Evolutionary conservation across 1,139 yeast genomes (phyloP), one percentile per base, ranked within the genome.

Genomic region (Saccharomyces uvarum): DNA sequence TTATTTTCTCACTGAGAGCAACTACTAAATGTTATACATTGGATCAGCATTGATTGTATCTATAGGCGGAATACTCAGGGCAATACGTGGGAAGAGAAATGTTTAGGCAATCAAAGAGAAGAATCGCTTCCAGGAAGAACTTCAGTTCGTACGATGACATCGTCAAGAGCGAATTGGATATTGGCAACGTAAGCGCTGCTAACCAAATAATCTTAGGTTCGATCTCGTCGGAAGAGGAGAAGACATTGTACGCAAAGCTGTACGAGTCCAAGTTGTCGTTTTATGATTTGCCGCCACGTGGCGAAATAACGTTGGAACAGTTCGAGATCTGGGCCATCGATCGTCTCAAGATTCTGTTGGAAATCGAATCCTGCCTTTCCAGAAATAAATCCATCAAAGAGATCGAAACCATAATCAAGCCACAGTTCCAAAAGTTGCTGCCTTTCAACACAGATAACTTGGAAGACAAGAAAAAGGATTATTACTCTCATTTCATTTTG

Each of bases 281-380:
- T 65, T 93, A 93, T 70, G 79, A 77, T 48, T 61, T 74, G 3
- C 95, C 96, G 6, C 98, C 98, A 0, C 71, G 77, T 41, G 83
- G 84, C 38, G 98, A 93, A 70, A 83, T 93, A 65, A 89, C 97
- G 0, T 70, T 93, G 42, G 97, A 91, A 61, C 88, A 93, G 67
- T 95, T 93, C 70, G 99, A 93, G 71, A 77, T 78, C 16, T 93
- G 97, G 97, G 98, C 98, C 7, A 86, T 93, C 51, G 98, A 93
- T 66, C 76, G 99, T 58, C 77, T 93, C 60, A 83, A 85, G 65
- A 82, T 93, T 8, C 77, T 95, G 57, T 80, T 89, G 56, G 97
- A 90, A 68, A 84, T 93, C 51, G 97, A 91, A 65, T 80, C 90
- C 6, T 82, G 86, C 61, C 69, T 78, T 51, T 82, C 86, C 38